Percentiles rank a stretch among this genome's conserved stretches.
These are phyloP conservation scores for Arthrobotrys entomopaga DNA, from an alignment of 2,329 filamentous ascomycete genomes.

Conservation along the genomic window DNA sequence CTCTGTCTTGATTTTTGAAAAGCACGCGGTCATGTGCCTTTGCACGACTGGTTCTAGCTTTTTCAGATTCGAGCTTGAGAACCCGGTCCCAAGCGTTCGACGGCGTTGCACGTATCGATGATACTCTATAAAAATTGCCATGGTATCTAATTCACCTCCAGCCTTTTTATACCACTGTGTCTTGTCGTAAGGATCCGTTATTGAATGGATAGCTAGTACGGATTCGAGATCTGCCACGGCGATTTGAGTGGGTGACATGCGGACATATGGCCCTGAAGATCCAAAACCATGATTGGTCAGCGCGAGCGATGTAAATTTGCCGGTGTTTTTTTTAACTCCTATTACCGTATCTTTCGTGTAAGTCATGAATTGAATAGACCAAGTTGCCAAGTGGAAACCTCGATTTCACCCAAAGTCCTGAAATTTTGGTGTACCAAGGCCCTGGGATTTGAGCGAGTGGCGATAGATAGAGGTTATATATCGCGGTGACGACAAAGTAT, in stretches of 20 bases:
- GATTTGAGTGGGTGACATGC: constrained; percentile 15
- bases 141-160: neutral
- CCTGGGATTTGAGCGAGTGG: constrained; percentile 25
- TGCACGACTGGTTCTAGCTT: constrained; percentile 26
- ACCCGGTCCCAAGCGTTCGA: constrained; percentile 11
- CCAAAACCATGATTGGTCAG: neutral
- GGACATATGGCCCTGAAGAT: constrained; percentile 23
- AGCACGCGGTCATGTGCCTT: constrained; percentile 7
- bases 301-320: neutral
- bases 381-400: neutral
- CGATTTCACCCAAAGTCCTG: neutral
- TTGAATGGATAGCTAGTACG: constrained; percentile 11
- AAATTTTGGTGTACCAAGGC: constrained; percentile 29
- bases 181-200: constrained; percentile 4
- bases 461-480: constrained; percentile 29
- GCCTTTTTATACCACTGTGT: constrained; percentile 5
- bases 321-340: neutral
- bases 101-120: constrained; percentile 12
- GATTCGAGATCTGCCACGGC: constrained; percentile 14
- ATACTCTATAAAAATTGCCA: neutral
- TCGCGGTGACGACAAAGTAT: neutral
- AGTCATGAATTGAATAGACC: neutral
- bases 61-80: constrained; percentile 20
- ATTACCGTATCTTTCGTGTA: constrained; percentile 23
- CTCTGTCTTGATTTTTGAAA: constrained; percentile 7